Evolutionary conservation across 176 grass and related monocot genomes (phyloP), one percentile per base, ranked within the genome.

Genomic region (Bromus sterilis): DNA sequence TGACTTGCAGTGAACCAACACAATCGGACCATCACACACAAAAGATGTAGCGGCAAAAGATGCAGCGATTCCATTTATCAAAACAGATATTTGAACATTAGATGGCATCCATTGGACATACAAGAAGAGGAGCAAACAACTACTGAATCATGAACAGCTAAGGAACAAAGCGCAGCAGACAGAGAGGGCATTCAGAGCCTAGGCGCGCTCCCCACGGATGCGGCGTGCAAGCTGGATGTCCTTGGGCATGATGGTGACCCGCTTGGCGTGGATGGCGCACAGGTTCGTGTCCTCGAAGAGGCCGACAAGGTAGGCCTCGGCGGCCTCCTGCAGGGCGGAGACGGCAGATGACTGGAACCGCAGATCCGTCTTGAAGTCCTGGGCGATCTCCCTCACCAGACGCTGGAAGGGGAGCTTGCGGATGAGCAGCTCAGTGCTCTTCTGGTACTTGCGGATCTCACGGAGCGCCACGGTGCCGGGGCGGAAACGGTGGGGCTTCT

Each of bases 191-290:
- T n/a, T n/a, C n/a, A n/a, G n/a, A n/a, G n/a, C 33, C 36, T 9
- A n/a, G n/a, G n/a, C n/a, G n/a, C n/a, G n/a, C n/a, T n/a, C n/a
- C n/a, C 88, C 88, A 5, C 86, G 76, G 92, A 94, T 91, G 33
- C 92, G 86, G 2, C 83, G 80, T 0, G 86, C 79, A 14, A 94
- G 86, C 86, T 94, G 92, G 71, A 91, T 86, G 49, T 94, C 92
- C 88, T 91, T 94, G 65, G 86, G 83, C 92, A 94, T 94, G 80
- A 94, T 91, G 71, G 88, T 94, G 62, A 94, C 92, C 28, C 86
- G 80, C 88, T 94, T 91, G 65, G 92, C 86, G 57, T 94, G 92
- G 83, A 94, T 91, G 80, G 91, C 88, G 75, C 91, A 89, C 12
- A 94, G 86, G 79, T 94, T 94, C 76, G 83, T 88, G 83, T 91